phyloP scores from a whole-genome alignment of 2,329 filamentous ascomycete genomes.

The Monilinia fructicola region DNA sequence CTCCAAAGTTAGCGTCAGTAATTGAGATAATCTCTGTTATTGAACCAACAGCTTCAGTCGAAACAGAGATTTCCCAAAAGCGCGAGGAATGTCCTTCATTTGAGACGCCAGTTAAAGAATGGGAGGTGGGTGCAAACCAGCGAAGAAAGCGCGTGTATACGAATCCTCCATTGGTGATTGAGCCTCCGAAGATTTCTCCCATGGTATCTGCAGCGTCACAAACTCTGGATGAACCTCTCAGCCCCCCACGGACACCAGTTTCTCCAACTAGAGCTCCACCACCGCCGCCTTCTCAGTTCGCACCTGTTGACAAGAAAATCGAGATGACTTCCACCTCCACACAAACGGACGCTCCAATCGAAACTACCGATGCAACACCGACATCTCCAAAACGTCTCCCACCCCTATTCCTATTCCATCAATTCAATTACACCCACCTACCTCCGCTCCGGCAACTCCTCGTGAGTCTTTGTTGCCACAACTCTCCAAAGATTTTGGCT shows the following conservation, averaged over 20 bases:
- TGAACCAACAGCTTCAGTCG: constrained; percentile 42
- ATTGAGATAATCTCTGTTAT: constrained; percentile 45
- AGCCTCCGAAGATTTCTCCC: constrained; percentile 45
- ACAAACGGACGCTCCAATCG: constrained; percentile 53
- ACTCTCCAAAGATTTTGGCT: constrained; percentile 77
- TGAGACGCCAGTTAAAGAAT: constrained; percentile 44
- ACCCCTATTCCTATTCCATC: constrained; percentile 62
- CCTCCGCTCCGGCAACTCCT: constrained; percentile 78
- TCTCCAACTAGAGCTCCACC: constrained; percentile 48
- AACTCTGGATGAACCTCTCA: constrained; percentile 61
- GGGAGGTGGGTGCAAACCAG: constrained; percentile 71
- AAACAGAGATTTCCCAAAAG: constrained; percentile 18
- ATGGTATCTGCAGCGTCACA: constrained; percentile 69
- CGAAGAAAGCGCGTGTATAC: constrained; percentile 66
- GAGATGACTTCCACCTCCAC: constrained; percentile 58
- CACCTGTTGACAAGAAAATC: constrained; percentile 34
- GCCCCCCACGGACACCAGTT: constrained; percentile 65
- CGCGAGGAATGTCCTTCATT: constrained; percentile 42
- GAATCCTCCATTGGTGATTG: constrained; percentile 51
- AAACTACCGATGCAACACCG: constrained; percentile 37
- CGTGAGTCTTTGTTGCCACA: constrained; percentile 73
- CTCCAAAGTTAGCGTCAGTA: constrained; percentile 53
- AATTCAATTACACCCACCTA: constrained; percentile 88
- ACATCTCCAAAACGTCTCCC: constrained; percentile 33
- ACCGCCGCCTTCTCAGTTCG: constrained; percentile 39